Conservation (phyloP, 176 grass and related monocot genomes). For the Puya raimondii region DNA sequence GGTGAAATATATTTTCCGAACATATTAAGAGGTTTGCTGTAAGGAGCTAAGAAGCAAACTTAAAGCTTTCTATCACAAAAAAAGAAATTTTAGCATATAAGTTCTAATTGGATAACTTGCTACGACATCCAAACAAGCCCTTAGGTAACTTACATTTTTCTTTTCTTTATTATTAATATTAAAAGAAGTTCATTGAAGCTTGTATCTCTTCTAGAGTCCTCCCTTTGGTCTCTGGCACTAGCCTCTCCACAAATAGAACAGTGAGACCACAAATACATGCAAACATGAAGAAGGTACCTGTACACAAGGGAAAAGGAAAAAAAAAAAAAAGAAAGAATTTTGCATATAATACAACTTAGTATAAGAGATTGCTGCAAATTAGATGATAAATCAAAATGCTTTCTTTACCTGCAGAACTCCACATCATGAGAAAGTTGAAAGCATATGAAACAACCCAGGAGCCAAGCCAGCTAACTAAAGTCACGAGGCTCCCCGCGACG, state of each 20-base stretch:
- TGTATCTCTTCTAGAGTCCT: slow-evolving; percentile 81
- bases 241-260: slow-evolving; percentile 48
- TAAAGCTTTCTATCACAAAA: too few species aligned
- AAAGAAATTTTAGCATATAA: too few species aligned
- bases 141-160: background rate
- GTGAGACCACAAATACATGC: slow-evolving; percentile 51
- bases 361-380: background rate
- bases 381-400: background rate
- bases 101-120: too few species aligned
- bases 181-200: slow-evolving; percentile 46
- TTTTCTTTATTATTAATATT: background rate
- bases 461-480: slow-evolving; percentile 67
- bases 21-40: too few species aligned
- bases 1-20: too few species aligned
- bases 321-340: background rate
- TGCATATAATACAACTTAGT: background rate
- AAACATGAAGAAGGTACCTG: slow-evolving; percentile 78
- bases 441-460: slow-evolving; percentile 63
- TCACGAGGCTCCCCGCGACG: slow-evolving; percentile 72
- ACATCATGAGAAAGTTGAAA: slow-evolving; percentile 77
- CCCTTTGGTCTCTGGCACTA: slow-evolving; percentile 84
- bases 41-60: too few species aligned
- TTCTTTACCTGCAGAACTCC: slow-evolving; percentile 57
- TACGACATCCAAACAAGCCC: background rate
- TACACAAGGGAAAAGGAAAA: background rate